A percentile compares a stretch with the other conserved stretches of the same genome.
phyloP scores from a whole-genome alignment of 495 filamentous ascomycete species.

The Hapsidospora chrysogenum region DNA sequence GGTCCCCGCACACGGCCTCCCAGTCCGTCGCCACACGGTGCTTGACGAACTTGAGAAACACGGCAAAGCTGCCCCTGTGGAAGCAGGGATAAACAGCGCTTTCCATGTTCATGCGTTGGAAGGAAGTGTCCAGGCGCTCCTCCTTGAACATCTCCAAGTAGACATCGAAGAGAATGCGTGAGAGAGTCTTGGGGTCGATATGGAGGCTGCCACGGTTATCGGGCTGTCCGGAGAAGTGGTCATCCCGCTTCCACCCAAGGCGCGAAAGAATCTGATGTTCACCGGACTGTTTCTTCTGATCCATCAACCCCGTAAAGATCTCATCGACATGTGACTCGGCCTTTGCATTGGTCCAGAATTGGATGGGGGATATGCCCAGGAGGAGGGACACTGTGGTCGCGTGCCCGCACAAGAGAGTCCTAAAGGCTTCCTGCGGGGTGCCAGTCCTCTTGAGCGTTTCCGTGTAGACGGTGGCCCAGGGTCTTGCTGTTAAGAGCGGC shows the following conservation, averaged over 20 bases:
- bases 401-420: slow-evolving; percentile 22
- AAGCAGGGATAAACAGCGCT: slow-evolving; percentile 8
- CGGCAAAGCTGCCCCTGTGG: slow-evolving; percentile 23
- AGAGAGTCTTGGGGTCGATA: slow-evolving; percentile 5
- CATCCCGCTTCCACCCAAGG: slow-evolving; percentile 11
- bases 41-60: slow-evolving; percentile 10
- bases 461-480: slow-evolving; percentile 29
- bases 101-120: neutral
- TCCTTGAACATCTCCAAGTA: slow-evolving; percentile 12
- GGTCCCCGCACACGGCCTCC: slow-evolving; percentile 2
- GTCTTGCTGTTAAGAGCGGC: slow-evolving; percentile 23
- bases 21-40: slow-evolving; percentile 7
- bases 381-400: slow-evolving; percentile 27
- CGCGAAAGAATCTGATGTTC: slow-evolving; percentile 7
- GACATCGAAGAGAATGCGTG: slow-evolving; percentile 2
- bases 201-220: slow-evolving; percentile 3
- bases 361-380: slow-evolving; percentile 27
- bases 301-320: slow-evolving; percentile 3
- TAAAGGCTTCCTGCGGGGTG: slow-evolving; percentile 7
- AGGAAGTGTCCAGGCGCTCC: slow-evolving; percentile 3
- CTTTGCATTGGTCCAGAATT: slow-evolving; percentile 32
- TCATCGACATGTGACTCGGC: slow-evolving; percentile 15
- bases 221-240: slow-evolving; percentile 5
- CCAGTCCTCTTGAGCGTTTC: slow-evolving; percentile 16
- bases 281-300: neutral